Percentiles rank a stretch among this genome's conserved stretches.
These are phyloP conservation scores for Jackrogersella minutella DNA, from an alignment of 495 filamentous ascomycete species.

Conservation along the genomic window DNA sequence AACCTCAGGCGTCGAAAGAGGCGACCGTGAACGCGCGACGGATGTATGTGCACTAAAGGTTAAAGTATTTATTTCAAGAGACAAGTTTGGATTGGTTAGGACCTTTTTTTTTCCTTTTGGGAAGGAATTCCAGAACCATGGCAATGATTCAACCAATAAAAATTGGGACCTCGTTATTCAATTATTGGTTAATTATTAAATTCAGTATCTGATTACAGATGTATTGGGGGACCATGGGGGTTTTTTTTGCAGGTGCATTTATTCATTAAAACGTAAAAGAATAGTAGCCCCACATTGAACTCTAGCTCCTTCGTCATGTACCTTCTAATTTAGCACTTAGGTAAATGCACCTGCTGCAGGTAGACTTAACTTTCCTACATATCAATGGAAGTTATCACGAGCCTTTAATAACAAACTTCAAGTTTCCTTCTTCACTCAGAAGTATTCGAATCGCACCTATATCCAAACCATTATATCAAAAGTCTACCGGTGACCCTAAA, in stretches of 20 bases:
- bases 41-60: too few relatives aligned
- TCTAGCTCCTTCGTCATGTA: too few relatives aligned
- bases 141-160: background rate
- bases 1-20: conserved; percentile 18
- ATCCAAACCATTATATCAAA: background rate
- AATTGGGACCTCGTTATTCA: background rate
- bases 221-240: too few relatives aligned
- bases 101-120: conserved; percentile 19
- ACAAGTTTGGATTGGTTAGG: conserved; percentile 30
- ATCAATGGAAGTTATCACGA: conserved; percentile 12
- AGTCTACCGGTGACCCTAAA: background rate
- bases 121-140: conserved; percentile 30
- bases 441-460: background rate
- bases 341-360: background rate
- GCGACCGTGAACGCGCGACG: conserved; percentile 8
- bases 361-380: background rate
- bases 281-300: too few relatives aligned
- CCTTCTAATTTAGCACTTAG: background rate
- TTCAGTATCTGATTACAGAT: too few relatives aligned
- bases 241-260: too few relatives aligned
- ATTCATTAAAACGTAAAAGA: too few relatives aligned
- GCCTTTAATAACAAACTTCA: background rate
- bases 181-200: too few relatives aligned
- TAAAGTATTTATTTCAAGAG: conserved; percentile 10
- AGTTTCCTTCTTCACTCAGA: background rate